Base-by-base conservation (phyloP, 208 protist genomes). In the Crithidia brevicula region DNA sequence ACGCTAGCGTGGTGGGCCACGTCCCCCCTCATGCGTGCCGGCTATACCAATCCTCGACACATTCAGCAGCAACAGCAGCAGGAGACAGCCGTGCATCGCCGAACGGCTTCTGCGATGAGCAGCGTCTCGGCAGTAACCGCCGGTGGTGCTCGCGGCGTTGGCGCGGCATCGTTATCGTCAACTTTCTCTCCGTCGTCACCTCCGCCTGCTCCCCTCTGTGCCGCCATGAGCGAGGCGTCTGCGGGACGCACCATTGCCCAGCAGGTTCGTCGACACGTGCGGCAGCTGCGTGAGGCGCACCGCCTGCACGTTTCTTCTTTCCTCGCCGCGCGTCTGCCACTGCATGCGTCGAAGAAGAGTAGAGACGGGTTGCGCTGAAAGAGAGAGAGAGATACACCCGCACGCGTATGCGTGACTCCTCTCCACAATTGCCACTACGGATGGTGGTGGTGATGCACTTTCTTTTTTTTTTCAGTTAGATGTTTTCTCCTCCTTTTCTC, bases 1-100 rank as follows among this genome's bases (percentile, higher is more conserved):
- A 6, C 61, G 23, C 61, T 67, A 0, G 18, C 50, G 7, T 74
- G 69, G 69, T 74, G 69, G 69, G 50, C 60, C 18, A 74, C 69
- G 4, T 74, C 69, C 0, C 27, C 42, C 1, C 42, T 74, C 18
- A 62, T 74, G 69, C 69, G 58, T 13, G 25, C 40, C 10, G 52
- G 42, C 49, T 38, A 40, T 15, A 5, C 52, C 36, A 40, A 13
- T 7, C 36, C 15, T 7, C 36, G 15, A 40, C 10, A 16, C 8
- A 13, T 40, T 40, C 65, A 56, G 43, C 56, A 33, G n/a, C 34
- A 65, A 3, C 45, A 49, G 2, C 22, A 50, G 3, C 27, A 18
- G 3, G 13, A 9, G 20, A 20, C 34, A 2, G 25, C 7, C 5
- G 2, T 47, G n/a, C 36, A 16, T 23, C 47, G 5, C 20, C 22